Conservation (phyloP, 768 basidiomycete genomes). For the Collybia sordida region DNA sequence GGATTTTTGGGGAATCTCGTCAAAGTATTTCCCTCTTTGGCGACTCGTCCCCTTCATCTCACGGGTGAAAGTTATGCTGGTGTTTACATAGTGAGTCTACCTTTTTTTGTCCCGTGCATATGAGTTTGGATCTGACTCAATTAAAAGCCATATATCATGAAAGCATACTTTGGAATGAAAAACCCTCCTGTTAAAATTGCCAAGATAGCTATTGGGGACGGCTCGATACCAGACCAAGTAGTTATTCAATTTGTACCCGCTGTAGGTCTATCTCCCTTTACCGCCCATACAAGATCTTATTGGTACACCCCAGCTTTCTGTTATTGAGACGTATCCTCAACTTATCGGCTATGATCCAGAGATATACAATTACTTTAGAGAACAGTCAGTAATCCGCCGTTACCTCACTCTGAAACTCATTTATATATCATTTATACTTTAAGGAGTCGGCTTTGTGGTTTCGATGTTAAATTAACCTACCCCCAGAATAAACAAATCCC, state of each 20-base stretch:
- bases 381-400: constrained; percentile 51
- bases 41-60: constrained; percentile 63
- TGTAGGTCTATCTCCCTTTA: constrained; percentile 32
- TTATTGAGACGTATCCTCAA: constrained; percentile 74
- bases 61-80: constrained; percentile 80
- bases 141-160: constrained; percentile 69
- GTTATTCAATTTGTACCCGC: constrained; percentile 56
- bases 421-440: background rate
- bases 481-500: constrained; percentile 60
- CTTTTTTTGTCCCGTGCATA: background rate
- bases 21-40: constrained; percentile 71
- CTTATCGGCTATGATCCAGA: constrained; percentile 70
- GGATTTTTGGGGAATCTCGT: constrained; percentile 72
- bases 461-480: constrained; percentile 66
- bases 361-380: constrained; percentile 66
- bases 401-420: background rate
- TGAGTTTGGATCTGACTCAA: background rate
- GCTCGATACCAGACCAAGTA: constrained; percentile 49
- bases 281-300: background rate
- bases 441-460: constrained; percentile 63
- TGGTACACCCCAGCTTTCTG: constrained; percentile 37
- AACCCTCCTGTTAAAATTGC: constrained; percentile 68
- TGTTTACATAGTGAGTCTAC: constrained; percentile 57
- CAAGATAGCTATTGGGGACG: constrained; percentile 73
- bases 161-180: constrained; percentile 61